Evolutionary conservation across 345 rosid genomes (phyloP).

Genomic region (Ceriops decandra): DNA sequence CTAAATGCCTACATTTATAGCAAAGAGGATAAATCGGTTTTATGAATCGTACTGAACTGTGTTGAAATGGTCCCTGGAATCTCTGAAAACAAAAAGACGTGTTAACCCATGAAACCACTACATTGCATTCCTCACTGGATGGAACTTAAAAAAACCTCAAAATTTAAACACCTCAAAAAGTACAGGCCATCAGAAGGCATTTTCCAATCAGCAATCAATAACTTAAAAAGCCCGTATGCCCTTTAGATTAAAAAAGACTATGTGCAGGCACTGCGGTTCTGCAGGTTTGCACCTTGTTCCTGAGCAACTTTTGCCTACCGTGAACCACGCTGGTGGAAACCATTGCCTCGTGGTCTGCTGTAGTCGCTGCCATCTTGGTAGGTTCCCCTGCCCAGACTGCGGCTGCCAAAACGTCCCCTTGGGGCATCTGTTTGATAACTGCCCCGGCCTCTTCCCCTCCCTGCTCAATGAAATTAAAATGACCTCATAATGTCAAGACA

Average conservation of each 20-base stretch:
- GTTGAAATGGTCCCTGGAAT: too few species aligned
- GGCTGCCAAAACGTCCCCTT: constrained; percentile 31
- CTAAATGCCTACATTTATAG: too few species aligned
- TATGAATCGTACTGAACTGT: too few species aligned
- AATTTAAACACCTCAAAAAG: constrained; percentile 15
- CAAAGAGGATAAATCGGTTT: too few species aligned
- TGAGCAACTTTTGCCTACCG: constrained; percentile 19
- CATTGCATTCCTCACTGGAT: background rate
- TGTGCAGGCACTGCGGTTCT: constrained; percentile 8
- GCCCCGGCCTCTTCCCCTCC: constrained; percentile 68
- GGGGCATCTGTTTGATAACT: constrained; percentile 61
- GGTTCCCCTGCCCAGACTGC: constrained; percentile 55
- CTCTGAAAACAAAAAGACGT: background rate
- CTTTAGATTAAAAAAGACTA: constrained; percentile 11
- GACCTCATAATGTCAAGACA: background rate
- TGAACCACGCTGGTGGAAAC: constrained; percentile 52
- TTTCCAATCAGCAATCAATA: constrained; percentile 22
- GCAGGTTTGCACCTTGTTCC: background rate
- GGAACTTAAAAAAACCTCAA: constrained; percentile 3
- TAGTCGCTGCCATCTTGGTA: constrained; percentile 63
- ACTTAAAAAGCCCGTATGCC: constrained; percentile 14
- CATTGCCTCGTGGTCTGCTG: constrained; percentile 65
- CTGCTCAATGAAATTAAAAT: constrained; percentile 12
- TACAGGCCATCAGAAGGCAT: constrained; percentile 12
- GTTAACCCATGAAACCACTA: background rate